phyloP scores from a whole-genome alignment of 192 early-diverging fungal genomes.

The Coemansia guatemalensis region DNA sequence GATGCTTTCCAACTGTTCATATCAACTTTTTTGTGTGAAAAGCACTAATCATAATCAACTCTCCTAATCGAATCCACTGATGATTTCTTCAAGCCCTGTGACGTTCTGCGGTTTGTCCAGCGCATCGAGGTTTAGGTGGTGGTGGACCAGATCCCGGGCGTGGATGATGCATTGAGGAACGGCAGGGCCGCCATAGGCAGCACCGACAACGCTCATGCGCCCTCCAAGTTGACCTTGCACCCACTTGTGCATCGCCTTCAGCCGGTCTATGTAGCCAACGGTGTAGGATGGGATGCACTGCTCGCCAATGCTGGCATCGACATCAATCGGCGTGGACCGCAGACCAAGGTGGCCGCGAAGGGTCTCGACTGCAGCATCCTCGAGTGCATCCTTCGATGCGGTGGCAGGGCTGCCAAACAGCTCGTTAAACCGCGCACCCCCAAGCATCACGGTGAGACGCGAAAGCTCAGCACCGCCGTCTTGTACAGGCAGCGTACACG shows the following conservation, averaged over 20 bases:
- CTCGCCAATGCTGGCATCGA: slow-evolving; percentile 58
- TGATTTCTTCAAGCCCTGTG: slow-evolving; percentile 42
- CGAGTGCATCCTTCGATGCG: slow-evolving; percentile 14
- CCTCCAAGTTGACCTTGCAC: slow-evolving; percentile 55
- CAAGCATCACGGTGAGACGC: slow-evolving; percentile 88
- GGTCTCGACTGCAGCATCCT: slow-evolving; percentile 57
- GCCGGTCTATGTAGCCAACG: slow-evolving; percentile 73
- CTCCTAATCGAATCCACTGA: slow-evolving; percentile 19
- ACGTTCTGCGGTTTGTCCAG: slow-evolving; percentile 37
- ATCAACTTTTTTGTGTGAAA: not conserved
- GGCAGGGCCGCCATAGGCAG: slow-evolving; percentile 80
- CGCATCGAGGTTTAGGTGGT: slow-evolving; percentile 49
- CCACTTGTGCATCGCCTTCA: slow-evolving; percentile 63
- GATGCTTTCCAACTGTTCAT: not conserved
- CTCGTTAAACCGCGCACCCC: slow-evolving; percentile 72
- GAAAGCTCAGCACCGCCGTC: slow-evolving; percentile 42
- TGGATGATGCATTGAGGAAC: slow-evolving; percentile 82
- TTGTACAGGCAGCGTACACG: slow-evolving; percentile 70
- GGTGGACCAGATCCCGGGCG: slow-evolving; percentile 60
- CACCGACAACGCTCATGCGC: slow-evolving; percentile 70
- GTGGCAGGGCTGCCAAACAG: slow-evolving; percentile 51
- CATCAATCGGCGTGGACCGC: slow-evolving; percentile 43
- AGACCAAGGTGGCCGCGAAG: slow-evolving; percentile 65
- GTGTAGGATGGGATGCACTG: slow-evolving; percentile 89
- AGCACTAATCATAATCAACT: slow-evolving; percentile 5